Percentiles rank a stretch among this genome's conserved stretches.
phyloP scores from a whole-genome alignment of 179 eudicot species.

The Amaranthus tricolor region DNA sequence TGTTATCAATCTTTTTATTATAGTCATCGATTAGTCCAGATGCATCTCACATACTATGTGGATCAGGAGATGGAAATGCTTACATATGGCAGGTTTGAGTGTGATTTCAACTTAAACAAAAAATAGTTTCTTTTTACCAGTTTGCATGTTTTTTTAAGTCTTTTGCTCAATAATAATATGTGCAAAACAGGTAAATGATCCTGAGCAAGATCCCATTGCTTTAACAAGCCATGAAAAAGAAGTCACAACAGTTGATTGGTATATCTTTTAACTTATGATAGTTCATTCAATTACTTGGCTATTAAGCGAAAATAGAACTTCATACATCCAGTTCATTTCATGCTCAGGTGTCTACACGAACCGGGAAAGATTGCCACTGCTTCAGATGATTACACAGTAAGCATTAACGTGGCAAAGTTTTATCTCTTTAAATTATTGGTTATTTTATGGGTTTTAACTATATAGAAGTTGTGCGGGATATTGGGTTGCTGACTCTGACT shows the following conservation, averaged over 20 bases:
- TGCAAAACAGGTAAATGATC: slow-evolving; percentile 57
- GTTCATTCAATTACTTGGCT: not conserved
- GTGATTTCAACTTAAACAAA: slow-evolving; percentile 8
- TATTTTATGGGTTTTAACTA: too few relatives aligned
- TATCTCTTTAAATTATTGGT: not conserved
- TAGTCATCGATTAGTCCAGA: slow-evolving; percentile 92
- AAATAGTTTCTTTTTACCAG: not conserved
- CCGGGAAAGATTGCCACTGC: slow-evolving; percentile 80
- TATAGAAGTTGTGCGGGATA: too few relatives aligned
- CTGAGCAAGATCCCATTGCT: slow-evolving; percentile 53
- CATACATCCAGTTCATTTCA: not conserved
- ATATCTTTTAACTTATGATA: slow-evolving; percentile 9
- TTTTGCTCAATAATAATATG: not conserved
- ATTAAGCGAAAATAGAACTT: not conserved
- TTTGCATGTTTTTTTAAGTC: not conserved
- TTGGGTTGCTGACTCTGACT: too few relatives aligned
- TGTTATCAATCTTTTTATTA: slow-evolving; percentile 12
- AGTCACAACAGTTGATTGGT: slow-evolving; percentile 94
- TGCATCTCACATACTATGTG: slow-evolving; percentile 82
- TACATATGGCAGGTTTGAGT: slow-evolving; percentile 88
- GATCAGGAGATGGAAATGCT: slow-evolving; percentile 87
- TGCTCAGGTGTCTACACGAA: slow-evolving; percentile 64
- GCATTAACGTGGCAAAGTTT: slow-evolving; percentile 12
- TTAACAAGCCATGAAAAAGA: slow-evolving; percentile 74
- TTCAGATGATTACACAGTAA: slow-evolving; percentile 87